Conservation (phyloP, 805 yeast species). For the Zygosaccharomyces rouxii region DNA sequence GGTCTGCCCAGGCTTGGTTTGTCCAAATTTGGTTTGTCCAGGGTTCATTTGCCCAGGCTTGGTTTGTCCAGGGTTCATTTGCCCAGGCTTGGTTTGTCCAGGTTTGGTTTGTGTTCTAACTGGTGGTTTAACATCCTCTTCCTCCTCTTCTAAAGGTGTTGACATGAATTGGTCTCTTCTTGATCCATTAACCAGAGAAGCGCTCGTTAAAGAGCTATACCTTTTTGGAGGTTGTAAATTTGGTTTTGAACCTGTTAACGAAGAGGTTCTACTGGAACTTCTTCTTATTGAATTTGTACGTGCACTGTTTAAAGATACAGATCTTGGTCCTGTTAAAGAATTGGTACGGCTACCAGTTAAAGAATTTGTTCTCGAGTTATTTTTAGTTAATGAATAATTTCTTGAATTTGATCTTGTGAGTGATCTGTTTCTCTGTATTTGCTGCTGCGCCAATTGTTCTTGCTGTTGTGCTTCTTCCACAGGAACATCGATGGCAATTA, state of each 20-base stretch:
- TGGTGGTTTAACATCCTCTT: too few species aligned
- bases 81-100: too few species aligned
- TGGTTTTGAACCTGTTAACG: background rate
- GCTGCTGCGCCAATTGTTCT: slow-evolving; percentile 8
- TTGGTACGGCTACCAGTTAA: background rate
- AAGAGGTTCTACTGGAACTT: background rate
- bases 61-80: too few species aligned
- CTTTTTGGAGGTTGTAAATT: slow-evolving; percentile 4
- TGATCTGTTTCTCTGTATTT: slow-evolving; percentile 17
- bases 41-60: too few species aligned
- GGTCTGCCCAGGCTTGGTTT: too few species aligned
- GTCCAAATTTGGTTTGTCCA: too few species aligned
- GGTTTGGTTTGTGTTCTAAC: too few species aligned
- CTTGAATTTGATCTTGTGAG: slow-evolving; percentile 5
- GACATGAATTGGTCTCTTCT: slow-evolving; percentile 1
- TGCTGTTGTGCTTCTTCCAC: slow-evolving; percentile 30
- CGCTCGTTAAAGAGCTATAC: slow-evolving; percentile 1
- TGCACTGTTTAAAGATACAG: background rate
- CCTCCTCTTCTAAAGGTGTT: slow-evolving; percentile 4
- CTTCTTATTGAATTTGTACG: background rate
- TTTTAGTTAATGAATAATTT: background rate
- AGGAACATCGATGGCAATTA: slow-evolving; percentile 67
- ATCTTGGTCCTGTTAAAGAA: slow-evolving; percentile 1
- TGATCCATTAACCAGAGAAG: slow-evolving; percentile 1
- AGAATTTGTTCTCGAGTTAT: background rate